Evolutionary conservation across 2,329 filamentous ascomycete species (phyloP), one percentile per base, ranked within the genome.

Genomic region (Phyllosticta capitalensis): DNA sequence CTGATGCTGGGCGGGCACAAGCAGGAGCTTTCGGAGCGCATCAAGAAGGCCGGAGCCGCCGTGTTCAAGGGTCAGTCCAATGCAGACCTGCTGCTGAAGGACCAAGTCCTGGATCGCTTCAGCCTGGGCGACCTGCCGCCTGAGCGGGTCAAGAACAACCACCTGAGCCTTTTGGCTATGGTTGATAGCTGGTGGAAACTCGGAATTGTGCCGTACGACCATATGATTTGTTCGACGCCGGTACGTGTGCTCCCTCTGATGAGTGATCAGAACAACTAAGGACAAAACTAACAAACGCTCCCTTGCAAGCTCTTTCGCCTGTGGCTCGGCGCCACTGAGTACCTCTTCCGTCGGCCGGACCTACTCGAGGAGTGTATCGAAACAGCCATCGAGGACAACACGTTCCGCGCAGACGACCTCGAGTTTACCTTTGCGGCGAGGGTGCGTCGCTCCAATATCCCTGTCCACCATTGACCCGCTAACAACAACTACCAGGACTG

Each of bases 171-270:
- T 60, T 81, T 99, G 52, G 94, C 92, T 53, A 99, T 99, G 84
- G 95, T 97, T 51, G 94, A 99, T 76, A 97, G 92, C 76, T 99
- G 94, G 94, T 94, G 89, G 70, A 89, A 90, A 65, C 81, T 97
- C 52, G 88, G 86, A 33, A 99, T 96, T 67, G 88, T 95, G 54
- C 94, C 94, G 0, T 99, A 99, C 73, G 92, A 99, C 74, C 95
- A 99, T 78, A 99, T 99, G 92, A 95, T 99, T 66, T 99, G 94
- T 78, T 96, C 91, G 58, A 99, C 94, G 48, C 94, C 94, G 54
- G 83, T 86, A 69, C 71, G 81, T 76, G 38, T 28, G 28, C 28
- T 51, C 14, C 58, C 51, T 12, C 24, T 50, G 19, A n/a, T 19
- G 38, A 45, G 14, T n/a, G 38, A n/a, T 19, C 21, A 22, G 33